Evolutionary conservation across 2,329 filamentous ascomycete species (phyloP), one percentile per base, ranked within the genome.

Genomic region (Geosmithia morbida): DNA sequence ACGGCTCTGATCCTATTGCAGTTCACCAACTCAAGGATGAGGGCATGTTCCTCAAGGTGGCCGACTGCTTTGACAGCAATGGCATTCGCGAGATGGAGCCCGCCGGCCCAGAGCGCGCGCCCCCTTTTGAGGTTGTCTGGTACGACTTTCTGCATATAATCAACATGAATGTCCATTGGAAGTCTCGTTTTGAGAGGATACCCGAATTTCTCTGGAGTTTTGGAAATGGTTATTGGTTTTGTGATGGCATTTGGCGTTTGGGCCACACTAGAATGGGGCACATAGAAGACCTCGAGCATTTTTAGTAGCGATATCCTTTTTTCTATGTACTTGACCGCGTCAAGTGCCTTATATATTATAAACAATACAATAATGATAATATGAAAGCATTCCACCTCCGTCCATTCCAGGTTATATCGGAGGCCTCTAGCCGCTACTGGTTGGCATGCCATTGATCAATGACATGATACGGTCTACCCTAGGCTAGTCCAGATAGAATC

Each of bases 21-120:
- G 47, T 61, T 1, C 59, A 61, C 47, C 45, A 56, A 40, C 55
- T 61, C 46, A 61, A 60, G 49, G 49, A 55, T 16, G 52, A 54
- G 46, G 41, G 44, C 19, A 20, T 51, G 1, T 61, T 54, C 50
- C 49, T 57, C 46, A 59, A 57, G 46, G 58, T 61, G 17, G 57
- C 59, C 22, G 47, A 53, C 39, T 57, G 55, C 49, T 62, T 62
- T 44, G 53, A 59, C 39, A 53, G 55, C 46, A 33, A 50, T 4
- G 59, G 59, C 41, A 48, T 61, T 45, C 19, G 43, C n/a, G 56
- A 57, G 42, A 40, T 44, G 7, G 50, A 47, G 43, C 54, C 49
- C 7, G 8, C 33, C 8, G 40, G 39, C 39, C 17, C 49, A 1
- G 46, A 53, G 14, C 44, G 39, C 16, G 43, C 41, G 26, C 51